A percentile compares a stretch with the other conserved stretches of the same genome.
Evolutionary conservation across 176 grass and related monocot genomes (phyloP).

Genomic region (Rhynchospora breviuscula): DNA sequence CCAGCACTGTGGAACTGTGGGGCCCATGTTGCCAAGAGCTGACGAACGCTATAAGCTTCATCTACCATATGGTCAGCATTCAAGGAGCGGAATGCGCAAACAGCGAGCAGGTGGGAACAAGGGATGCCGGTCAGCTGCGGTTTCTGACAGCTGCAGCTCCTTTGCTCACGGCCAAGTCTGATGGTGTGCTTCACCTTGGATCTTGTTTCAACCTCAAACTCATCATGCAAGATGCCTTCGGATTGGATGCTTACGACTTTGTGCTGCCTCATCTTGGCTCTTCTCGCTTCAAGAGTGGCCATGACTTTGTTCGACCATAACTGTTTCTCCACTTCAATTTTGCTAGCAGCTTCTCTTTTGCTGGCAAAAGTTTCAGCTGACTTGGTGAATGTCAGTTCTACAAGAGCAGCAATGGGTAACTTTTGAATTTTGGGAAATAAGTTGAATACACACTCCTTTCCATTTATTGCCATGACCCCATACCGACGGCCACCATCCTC

Average conservation of each 20-base stretch:
- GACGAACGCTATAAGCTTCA: not conserved
- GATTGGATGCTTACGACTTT: not conserved
- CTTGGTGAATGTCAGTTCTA: slow-evolving; percentile 10
- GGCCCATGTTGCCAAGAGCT: slow-evolving; percentile 10
- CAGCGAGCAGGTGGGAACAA: slow-evolving; percentile 5
- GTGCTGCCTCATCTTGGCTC: not conserved
- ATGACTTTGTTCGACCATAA: slow-evolving; percentile 5
- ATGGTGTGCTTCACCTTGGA: not conserved
- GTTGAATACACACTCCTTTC: not conserved
- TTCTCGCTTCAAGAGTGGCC: slow-evolving; percentile 3
- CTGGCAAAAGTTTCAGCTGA: not conserved
- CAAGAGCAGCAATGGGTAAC: slow-evolving; percentile 8
- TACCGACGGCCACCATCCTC: not conserved
- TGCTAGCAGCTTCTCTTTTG: not conserved
- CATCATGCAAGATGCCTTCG: not conserved
- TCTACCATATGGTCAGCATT: not conserved
- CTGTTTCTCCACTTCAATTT: slow-evolving; percentile 8
- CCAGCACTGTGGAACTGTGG: not conserved
- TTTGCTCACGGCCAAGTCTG: not conserved
- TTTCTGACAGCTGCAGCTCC: slow-evolving; percentile 16
- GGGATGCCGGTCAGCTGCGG: not conserved
- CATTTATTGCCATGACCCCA: not conserved
- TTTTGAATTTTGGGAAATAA: slow-evolving; percentile 8
- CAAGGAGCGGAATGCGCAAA: slow-evolving; percentile 1
- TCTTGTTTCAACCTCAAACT: slow-evolving; percentile 3